Conservation (phyloP, 371 early-diverging fungal species). For the Gilbertella persicaria region DNA sequence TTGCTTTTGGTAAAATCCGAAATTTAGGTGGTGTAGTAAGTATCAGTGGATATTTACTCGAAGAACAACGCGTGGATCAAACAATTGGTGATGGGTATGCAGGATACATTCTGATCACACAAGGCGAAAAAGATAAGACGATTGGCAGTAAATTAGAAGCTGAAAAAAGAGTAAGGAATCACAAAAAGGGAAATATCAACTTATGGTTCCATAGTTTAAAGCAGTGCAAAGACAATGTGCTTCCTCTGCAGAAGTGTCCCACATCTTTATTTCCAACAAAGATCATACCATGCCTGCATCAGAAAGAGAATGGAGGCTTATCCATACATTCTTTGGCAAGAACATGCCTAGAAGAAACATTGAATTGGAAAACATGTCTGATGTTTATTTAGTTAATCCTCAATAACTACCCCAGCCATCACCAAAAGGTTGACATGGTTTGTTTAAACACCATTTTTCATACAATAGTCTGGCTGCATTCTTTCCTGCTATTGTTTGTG, state of each 20-base stretch:
- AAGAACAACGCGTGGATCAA: slow-evolving; percentile 37
- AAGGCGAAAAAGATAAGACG: slow-evolving; percentile 55
- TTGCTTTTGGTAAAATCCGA: slow-evolving; percentile 47
- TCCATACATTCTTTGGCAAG: slow-evolving; percentile 57
- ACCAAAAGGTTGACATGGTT: slow-evolving; percentile 28
- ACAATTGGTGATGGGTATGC: slow-evolving; percentile 33
- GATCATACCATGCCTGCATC: slow-evolving; percentile 53
- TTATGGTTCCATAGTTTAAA: too few species aligned
- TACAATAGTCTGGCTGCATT: slow-evolving; percentile 57
- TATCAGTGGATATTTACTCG: slow-evolving; percentile 60
- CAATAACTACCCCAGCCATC: slow-evolving; percentile 44
- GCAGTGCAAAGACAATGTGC: slow-evolving; percentile 34
- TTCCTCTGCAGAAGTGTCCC: slow-evolving; percentile 33
- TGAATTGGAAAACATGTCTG: slow-evolving; percentile 52
- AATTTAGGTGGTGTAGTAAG: slow-evolving; percentile 55
- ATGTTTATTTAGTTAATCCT: slow-evolving; percentile 55
- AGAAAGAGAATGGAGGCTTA: slow-evolving; percentile 55
- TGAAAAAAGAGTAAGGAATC: slow-evolving; percentile 41
- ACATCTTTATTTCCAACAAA: slow-evolving; percentile 46
- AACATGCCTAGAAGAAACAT: slow-evolving; percentile 50
- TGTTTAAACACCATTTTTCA: slow-evolving; percentile 45
- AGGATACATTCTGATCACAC: slow-evolving; percentile 53
- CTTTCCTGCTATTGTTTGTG: slow-evolving; percentile 59
- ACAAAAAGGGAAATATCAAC: not conserved
- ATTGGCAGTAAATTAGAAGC: slow-evolving; percentile 37